Conservation (phyloP, 1,284 basidiomycete species). For the Leccinum subrobustum region DNA sequence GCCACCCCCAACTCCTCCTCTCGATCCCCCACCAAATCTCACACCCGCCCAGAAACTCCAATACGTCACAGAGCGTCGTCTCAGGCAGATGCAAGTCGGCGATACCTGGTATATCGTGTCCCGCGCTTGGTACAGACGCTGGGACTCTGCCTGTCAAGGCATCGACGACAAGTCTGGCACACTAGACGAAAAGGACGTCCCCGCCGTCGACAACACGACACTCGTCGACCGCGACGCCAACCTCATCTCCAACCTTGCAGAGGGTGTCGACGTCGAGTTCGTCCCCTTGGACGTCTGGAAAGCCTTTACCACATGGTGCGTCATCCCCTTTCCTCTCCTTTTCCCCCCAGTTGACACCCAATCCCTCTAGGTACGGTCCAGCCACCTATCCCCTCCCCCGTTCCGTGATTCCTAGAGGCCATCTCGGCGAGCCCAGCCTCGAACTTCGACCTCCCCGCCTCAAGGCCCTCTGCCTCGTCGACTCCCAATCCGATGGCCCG, state of each 20-base stretch:
- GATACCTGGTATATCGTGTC: slow-evolving; percentile 81
- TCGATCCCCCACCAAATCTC: slow-evolving; percentile 26
- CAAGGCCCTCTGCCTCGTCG: slow-evolving; percentile 53
- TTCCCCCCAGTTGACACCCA: slow-evolving; percentile 5
- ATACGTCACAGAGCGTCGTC: slow-evolving; percentile 48
- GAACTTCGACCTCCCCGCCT: slow-evolving; percentile 80
- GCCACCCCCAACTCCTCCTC: slow-evolving; percentile 24
- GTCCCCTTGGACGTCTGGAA: slow-evolving; percentile 76
- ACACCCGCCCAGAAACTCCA: slow-evolving; percentile 47
- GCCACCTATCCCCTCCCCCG: slow-evolving; percentile 57
- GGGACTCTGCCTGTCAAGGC: slow-evolving; percentile 69
- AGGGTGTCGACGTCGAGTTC: slow-evolving; percentile 78
- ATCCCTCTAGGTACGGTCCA: slow-evolving; percentile 64
- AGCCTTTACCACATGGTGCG: slow-evolving; percentile 66
- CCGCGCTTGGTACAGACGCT: slow-evolving; percentile 70
- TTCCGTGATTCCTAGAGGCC: slow-evolving; percentile 62
- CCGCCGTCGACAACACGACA: slow-evolving; percentile 71
- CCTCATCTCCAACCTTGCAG: slow-evolving; percentile 48
- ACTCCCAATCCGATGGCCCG: slow-evolving; percentile 25
- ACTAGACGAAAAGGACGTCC: slow-evolving; percentile 60
- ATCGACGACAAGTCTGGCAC: slow-evolving; percentile 64
- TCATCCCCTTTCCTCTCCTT: slow-evolving; percentile 9
- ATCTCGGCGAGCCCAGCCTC: slow-evolving; percentile 51
- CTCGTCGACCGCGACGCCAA: slow-evolving; percentile 58
- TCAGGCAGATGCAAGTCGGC: slow-evolving; percentile 53